Percentiles rank a stretch among this genome's conserved stretches.
phyloP scores from a whole-genome alignment of 108 stramenopile genomes.

The Nitzschia palea region DNA sequence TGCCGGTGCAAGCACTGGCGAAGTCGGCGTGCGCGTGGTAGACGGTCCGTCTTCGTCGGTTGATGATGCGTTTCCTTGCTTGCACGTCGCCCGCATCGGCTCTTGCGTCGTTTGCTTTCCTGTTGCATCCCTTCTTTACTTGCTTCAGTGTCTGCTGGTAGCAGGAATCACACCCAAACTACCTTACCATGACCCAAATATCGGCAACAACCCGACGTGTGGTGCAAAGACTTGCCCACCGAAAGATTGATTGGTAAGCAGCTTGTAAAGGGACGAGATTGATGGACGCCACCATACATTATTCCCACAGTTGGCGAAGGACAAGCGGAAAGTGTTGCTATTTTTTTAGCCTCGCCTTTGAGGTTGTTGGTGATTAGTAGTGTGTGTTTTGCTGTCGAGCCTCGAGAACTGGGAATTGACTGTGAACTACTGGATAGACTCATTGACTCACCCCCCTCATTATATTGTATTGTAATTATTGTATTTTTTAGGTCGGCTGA shows the following conservation, averaged over 20 bases:
- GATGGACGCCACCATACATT: too few relatives aligned
- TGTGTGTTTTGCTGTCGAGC: not conserved
- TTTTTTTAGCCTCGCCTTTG: too few relatives aligned
- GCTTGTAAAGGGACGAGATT: too few relatives aligned
- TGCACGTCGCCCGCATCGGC: too few relatives aligned
- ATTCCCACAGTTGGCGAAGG: too few relatives aligned
- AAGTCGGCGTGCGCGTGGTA: too few relatives aligned
- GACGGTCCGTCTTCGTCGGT: too few relatives aligned
- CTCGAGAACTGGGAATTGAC: too few relatives aligned
- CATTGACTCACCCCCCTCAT: not conserved
- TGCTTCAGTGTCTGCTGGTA: not conserved
- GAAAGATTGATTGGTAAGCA: slow-evolving; percentile 52
- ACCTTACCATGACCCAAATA: slow-evolving; percentile 41
- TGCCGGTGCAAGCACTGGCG: too few relatives aligned
- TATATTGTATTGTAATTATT: not conserved
- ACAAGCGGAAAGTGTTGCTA: too few relatives aligned
- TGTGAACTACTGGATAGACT: not conserved
- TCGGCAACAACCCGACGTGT: slow-evolving; percentile 48
- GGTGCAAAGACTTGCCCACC: slow-evolving; percentile 46
- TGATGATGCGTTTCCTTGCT: too few relatives aligned
- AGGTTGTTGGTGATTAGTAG: too few relatives aligned
- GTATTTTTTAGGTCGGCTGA: slow-evolving; percentile 59
- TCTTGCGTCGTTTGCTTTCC: not conserved
- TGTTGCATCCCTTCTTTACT: not conserved
- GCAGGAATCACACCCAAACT: slow-evolving; percentile 1